Evolutionary conservation across 352 stramenopile genomes (phyloP).

Genomic region (Aphanomyces euteiches): DNA sequence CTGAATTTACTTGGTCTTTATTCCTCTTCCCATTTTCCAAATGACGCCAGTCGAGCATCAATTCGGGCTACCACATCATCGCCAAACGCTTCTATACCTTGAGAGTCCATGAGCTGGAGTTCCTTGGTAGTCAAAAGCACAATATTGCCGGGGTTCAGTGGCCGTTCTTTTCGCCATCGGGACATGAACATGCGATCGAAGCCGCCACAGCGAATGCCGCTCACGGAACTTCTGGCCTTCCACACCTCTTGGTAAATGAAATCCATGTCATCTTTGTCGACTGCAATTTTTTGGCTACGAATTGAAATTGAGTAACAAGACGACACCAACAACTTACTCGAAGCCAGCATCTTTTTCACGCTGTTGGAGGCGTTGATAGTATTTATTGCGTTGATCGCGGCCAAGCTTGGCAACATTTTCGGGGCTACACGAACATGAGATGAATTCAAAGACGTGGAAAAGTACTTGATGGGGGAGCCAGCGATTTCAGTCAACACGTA

Average conservation of each 20-base stretch:
- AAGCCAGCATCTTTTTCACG: slow-evolving; percentile 64
- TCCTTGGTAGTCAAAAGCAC: slow-evolving; percentile 85
- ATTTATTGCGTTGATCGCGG: slow-evolving; percentile 82
- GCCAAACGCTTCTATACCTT: slow-evolving; percentile 59
- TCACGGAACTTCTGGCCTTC: slow-evolving; percentile 70
- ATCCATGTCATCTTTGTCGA: slow-evolving; percentile 85
- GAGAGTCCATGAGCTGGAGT: slow-evolving; percentile 52
- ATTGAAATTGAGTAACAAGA: not conserved
- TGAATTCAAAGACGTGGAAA: not conserved
- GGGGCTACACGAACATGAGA: slow-evolving; percentile 30
- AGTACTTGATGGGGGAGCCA: slow-evolving; percentile 75
- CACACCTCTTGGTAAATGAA: slow-evolving; percentile 86
- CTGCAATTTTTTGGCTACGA: slow-evolving; percentile 47
- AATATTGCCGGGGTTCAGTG: slow-evolving; percentile 76
- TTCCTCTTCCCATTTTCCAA: slow-evolving; percentile 48
- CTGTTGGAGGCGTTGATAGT: slow-evolving; percentile 78
- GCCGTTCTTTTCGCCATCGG: slow-evolving; percentile 71
- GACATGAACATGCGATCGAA: slow-evolving; percentile 75
- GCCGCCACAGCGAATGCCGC: slow-evolving; percentile 59
- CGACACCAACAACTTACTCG: slow-evolving; percentile 28
- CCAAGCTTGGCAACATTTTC: slow-evolving; percentile 65
- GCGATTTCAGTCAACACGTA: slow-evolving; percentile 93
- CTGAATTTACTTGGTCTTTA: not conserved
- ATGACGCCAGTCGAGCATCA: slow-evolving; percentile 56
- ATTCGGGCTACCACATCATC: slow-evolving; percentile 61